Percentiles rank a stretch among this genome's conserved stretches.
These are phyloP conservation scores for Plectosphaerella cucumerina DNA, from an alignment of 2,329 filamentous ascomycete species.

Conservation along the genomic window DNA sequence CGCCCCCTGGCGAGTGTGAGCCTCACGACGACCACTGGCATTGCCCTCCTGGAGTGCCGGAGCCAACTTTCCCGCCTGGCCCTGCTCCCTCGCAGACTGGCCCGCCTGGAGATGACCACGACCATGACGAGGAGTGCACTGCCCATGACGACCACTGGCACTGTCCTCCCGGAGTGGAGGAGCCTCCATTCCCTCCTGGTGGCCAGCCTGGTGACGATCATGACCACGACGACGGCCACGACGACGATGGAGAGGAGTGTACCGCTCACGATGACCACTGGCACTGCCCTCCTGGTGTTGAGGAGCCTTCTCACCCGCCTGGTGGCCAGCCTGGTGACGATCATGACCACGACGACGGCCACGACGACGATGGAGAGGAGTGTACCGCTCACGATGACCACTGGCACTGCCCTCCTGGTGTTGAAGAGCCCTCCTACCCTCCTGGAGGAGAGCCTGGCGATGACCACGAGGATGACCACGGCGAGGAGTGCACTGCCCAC, in stretches of 20 bases:
- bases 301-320: not conserved
- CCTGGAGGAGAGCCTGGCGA: not conserved
- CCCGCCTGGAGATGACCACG: no score
- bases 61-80: not conserved
- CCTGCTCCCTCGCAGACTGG: not conserved
- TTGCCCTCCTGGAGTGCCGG: conserved; percentile 8
- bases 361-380: conserved; percentile 10
- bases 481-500: no score
- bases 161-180: conserved; percentile 4
- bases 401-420: conserved; percentile 11
- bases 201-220: not conserved
- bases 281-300: conserved; percentile 8
- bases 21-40: conserved; percentile 8
- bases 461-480: not conserved
- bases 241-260: not conserved
- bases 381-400: conserved; percentile 1
- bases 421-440: conserved; percentile 1
- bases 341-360: not conserved
- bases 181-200: not conserved
- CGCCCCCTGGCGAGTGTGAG: not conserved
- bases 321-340: not conserved
- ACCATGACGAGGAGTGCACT: not conserved
- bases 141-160: conserved; percentile 4
- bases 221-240: not conserved
- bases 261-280: conserved; percentile 1